These are phyloP conservation scores for Trypanosoma lewisi DNA, from an alignment of 208 protist species.

Conservation along the genomic window DNA sequence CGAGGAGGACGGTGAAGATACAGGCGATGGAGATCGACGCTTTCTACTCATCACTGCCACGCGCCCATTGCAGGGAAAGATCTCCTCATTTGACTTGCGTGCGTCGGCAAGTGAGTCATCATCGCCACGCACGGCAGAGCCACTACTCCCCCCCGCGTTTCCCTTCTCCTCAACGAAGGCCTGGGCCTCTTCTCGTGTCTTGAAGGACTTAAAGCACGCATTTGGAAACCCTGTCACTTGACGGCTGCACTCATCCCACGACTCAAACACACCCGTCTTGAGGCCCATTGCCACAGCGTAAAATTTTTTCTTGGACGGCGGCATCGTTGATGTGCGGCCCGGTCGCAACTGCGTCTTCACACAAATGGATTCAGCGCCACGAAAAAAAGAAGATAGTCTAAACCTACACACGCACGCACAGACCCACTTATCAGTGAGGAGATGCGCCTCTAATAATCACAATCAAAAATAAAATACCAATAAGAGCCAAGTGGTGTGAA, in stretches of 20 bases:
- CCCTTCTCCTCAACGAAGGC: conserved; percentile 28
- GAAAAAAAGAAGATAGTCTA: not conserved
- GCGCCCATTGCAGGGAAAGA: not conserved
- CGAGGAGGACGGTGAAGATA: not conserved
- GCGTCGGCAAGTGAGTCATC: not conserved
- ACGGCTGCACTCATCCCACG: conserved; percentile 68
- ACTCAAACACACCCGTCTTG: conserved; percentile 63
- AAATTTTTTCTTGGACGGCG: conserved; percentile 31
- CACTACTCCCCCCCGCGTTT: not conserved
- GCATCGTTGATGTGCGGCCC: not conserved
- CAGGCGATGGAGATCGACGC: not conserved
- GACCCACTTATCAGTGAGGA: not conserved
- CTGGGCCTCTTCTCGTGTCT: conserved; percentile 51
- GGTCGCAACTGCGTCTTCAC: too few relatives aligned
- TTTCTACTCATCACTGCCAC: not conserved
- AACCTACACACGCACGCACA: not conserved
- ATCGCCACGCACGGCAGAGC: not conserved
- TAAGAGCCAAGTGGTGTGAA: too few relatives aligned
- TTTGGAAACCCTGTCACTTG: conserved; percentile 69
- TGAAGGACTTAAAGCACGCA: conserved; percentile 73
- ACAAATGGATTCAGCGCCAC: too few relatives aligned
- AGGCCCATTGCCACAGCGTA: conserved; percentile 80
- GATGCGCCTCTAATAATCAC: too few relatives aligned
- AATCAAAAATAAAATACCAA: too few relatives aligned
- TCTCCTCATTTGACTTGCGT: not conserved